Percentiles rank a stretch among this genome's conserved stretches.
Conservation (phyloP, 2,329 filamentous ascomycete genomes). For the Amylocarpus encephaloides region DNA sequence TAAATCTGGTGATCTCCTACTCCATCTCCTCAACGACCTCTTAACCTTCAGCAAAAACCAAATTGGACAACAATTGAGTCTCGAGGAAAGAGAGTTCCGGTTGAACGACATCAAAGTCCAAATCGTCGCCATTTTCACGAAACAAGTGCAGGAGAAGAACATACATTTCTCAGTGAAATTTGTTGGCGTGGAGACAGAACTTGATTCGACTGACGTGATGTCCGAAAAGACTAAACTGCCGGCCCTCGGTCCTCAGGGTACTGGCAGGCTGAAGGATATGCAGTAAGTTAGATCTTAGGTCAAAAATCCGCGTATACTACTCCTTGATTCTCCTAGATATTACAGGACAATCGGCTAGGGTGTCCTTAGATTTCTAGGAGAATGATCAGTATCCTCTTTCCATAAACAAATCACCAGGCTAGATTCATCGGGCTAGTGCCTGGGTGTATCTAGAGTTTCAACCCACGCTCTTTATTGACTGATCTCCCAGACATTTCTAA, state of each 20-base stretch:
- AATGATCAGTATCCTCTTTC: too few species aligned
- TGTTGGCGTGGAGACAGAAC: constrained; percentile 43
- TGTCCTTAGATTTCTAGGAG: too few species aligned
- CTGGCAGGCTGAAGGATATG: constrained; percentile 73
- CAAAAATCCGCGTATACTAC: too few species aligned
- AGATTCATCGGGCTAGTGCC: background rate
- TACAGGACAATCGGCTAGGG: too few species aligned
- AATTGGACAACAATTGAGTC: constrained; percentile 72
- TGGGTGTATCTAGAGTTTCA: background rate
- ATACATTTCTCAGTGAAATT: constrained; percentile 71
- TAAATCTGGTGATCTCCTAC: constrained; percentile 75
- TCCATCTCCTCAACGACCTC: constrained; percentile 83
- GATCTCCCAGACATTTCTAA: background rate
- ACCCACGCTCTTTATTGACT: background rate
- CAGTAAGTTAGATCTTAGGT: constrained; percentile 27
- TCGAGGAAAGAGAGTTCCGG: constrained; percentile 82
- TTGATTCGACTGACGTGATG: constrained; percentile 9
- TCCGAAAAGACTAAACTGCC: constrained; percentile 37
- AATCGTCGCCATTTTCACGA: constrained; percentile 79
- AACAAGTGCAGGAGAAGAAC: constrained; percentile 73
- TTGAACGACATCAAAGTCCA: constrained; percentile 80
- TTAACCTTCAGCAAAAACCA: constrained; percentile 94
- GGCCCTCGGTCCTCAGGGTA: constrained; percentile 57
- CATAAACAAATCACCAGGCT: too few species aligned
- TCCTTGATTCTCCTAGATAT: too few species aligned